Evolutionary conservation across 768 basidiomycete species (phyloP), one percentile per base, ranked within the genome.

Genomic region (Tricholoma furcatifolium): DNA sequence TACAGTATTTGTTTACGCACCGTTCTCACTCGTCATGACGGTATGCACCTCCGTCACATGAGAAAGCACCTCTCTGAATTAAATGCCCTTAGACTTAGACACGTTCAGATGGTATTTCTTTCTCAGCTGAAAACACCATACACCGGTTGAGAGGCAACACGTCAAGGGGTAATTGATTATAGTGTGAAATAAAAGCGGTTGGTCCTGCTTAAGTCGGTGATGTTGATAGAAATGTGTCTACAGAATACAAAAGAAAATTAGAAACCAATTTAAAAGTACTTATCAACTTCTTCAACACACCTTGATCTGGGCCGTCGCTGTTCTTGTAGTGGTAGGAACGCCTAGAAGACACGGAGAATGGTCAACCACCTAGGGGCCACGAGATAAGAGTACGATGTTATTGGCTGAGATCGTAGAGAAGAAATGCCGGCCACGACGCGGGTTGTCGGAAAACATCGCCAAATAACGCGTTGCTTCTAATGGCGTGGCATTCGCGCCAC

Each of bases 101-200:
- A 80, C 67, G 53, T 80, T 77, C 1, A 77, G 78, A 58, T 80
- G 78, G 53, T 79, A 74, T 52, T 63, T 61, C 60, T 77, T 78
- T 65, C 77, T 77, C 54, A 77, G 58, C 74, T 77, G 51, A 24
- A 55, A 30, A 30, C 43, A 34, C 39, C 39, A 2, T 21, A 18
- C 12, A 38, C 40, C 23, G 44, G 38, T 47, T 40, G 14, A 27
- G 20, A 21, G 30, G 7, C 30, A 48, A 12, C 18, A 12, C 6
- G 14, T 18, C 20, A n/a, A n/a, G n/a, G n/a, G n/a, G n/a, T n/a
- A n/a, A 51, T 39, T 14, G 31, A 17, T 24, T 23, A 12, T 6
- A 45, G 18, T 18, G 17, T 31, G 10, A 23, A n/a, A 32, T 14
- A 42, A 27, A 24, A 18, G 23, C 6, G 10, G 24, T 14, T 42